Evolutionary conservation across 305 asterid species (phyloP).

Genomic region (Solanum hybrid): DNA sequence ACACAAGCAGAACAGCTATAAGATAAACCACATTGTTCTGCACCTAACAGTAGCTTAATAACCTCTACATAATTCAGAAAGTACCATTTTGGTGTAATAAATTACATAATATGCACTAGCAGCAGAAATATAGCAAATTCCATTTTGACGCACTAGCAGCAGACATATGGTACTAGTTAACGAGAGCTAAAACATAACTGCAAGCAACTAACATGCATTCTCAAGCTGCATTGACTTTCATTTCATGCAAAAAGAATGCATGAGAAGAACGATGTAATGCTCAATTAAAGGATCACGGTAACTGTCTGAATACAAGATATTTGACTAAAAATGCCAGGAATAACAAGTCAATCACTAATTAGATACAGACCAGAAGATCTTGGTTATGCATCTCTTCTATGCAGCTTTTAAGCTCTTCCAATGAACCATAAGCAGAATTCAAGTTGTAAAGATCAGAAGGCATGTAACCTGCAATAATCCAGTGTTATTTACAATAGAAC

Average conservation of each 20-base stretch:
- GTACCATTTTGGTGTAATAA: neutral
- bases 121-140: neutral
- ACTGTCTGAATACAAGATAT: neutral
- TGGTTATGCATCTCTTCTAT: constrained; percentile 28
- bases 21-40: neutral
- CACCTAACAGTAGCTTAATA: neutral
- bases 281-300: neutral
- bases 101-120: neutral
- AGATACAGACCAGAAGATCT: constrained; percentile 21
- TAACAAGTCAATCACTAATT: neutral
- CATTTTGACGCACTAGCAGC: neutral
- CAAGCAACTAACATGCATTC: neutral
- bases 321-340: neutral
- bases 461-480: constrained; percentile 32
- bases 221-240: neutral
- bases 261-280: neutral
- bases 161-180: neutral
- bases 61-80: neutral
- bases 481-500: neutral
- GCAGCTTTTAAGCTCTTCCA: constrained; percentile 29
- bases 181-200: neutral
- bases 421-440: constrained; percentile 34
- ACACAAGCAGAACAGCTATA: constrained; percentile 1
- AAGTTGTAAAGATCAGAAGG: constrained; percentile 44
- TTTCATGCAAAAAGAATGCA: neutral